Conservation (phyloP, 768 basidiomycete genomes). For the Plicaturopsis crispa region DNA sequence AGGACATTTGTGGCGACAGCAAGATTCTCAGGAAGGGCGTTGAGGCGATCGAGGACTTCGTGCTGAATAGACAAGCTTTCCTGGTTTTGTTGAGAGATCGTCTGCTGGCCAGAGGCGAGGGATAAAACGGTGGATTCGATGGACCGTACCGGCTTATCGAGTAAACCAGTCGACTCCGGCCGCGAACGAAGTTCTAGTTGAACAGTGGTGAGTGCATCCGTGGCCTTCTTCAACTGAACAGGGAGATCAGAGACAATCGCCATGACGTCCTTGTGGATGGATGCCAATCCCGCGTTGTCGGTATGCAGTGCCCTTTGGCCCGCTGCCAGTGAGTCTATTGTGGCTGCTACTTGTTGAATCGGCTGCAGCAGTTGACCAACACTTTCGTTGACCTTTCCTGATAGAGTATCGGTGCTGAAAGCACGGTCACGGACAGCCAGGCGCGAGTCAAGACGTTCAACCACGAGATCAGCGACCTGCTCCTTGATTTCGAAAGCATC, state of each 20-base stretch:
- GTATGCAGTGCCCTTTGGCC: conserved; percentile 32
- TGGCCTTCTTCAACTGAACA: conserved; percentile 32
- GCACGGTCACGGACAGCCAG: conserved; percentile 70
- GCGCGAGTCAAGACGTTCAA: conserved; percentile 77
- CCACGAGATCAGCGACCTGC: conserved; percentile 82
- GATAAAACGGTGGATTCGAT: conserved; percentile 44
- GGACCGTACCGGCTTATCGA: conserved; percentile 28
- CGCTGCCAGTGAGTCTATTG: conserved; percentile 32
- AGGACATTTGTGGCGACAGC: conserved; percentile 44
- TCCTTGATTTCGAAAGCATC: conserved; percentile 87
- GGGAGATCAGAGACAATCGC: conserved; percentile 41
- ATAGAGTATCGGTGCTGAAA: conserved; percentile 54
- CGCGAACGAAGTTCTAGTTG: conserved; percentile 27
- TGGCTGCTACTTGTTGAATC: conserved; percentile 28
- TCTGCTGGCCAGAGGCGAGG: conserved; percentile 44
- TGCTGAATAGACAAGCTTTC: conserved; percentile 45
- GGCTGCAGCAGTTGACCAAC: conserved; percentile 38
- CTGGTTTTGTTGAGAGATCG: conserved; percentile 36
- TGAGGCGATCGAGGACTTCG: conserved; percentile 44
- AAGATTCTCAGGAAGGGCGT: conserved; percentile 52
- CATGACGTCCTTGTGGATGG: conserved; percentile 32
- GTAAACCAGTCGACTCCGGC: conserved; percentile 23
- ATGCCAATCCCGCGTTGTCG: conserved; percentile 28
- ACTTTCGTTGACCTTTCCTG: conserved; percentile 46
- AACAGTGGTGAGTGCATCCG: conserved; percentile 32